A percentile compares a stretch with the other conserved stretches of the same genome.
phyloP scores from a whole-genome alignment of 2,329 filamentous ascomycete species.

The Pseudopithomyces chartarum region DNA sequence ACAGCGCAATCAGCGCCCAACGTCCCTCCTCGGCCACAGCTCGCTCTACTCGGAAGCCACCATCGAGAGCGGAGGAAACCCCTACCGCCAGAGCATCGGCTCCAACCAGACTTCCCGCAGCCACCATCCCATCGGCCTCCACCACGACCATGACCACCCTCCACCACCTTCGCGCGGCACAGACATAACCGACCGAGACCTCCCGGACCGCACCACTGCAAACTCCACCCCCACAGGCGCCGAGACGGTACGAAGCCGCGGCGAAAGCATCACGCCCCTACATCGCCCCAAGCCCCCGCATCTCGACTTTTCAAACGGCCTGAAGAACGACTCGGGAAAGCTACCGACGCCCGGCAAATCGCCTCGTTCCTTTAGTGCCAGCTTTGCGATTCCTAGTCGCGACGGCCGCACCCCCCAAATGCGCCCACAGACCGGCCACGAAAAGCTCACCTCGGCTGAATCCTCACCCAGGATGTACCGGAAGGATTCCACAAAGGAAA shows the following conservation, averaged over 20 bases:
- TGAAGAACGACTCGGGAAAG: constrained; percentile 58
- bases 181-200: constrained; percentile 76
- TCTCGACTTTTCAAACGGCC: constrained; percentile 65
- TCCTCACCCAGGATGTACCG: constrained; percentile 70
- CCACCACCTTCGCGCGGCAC: constrained; percentile 75
- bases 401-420: constrained; percentile 54
- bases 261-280: constrained; percentile 80
- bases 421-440: constrained; percentile 64
- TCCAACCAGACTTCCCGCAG: constrained; percentile 41
- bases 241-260: constrained; percentile 66
- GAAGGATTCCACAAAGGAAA: constrained; percentile 48
- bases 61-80: constrained; percentile 37
- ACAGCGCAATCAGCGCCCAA: constrained; percentile 70
- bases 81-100: constrained; percentile 45
- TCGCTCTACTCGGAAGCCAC: constrained; percentile 39
- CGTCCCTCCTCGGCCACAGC: constrained; percentile 40
- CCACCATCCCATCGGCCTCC: constrained; percentile 35
- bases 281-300: constrained; percentile 62
- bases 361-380: constrained; percentile 76
- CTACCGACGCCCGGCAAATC: constrained; percentile 69
- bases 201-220: constrained; percentile 71
- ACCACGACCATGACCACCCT: constrained; percentile 39
- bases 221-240: constrained; percentile 73
- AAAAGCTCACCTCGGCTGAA: constrained; percentile 81
- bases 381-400: constrained; percentile 69